These are phyloP conservation scores for Fraxinus ornus DNA, from an alignment of 305 asterid genomes.

Conservation along the genomic window DNA sequence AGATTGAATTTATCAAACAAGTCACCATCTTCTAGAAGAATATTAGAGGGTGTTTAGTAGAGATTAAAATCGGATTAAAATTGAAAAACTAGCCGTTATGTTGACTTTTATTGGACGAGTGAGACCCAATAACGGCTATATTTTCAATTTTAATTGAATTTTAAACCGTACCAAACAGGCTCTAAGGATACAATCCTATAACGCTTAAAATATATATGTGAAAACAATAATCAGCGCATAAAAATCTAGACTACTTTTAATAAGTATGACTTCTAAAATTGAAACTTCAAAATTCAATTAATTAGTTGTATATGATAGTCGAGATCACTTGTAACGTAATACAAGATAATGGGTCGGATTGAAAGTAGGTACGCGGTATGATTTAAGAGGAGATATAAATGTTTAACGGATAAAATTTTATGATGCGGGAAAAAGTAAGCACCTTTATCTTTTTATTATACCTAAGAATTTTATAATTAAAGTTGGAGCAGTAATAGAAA, in stretches of 20 bases:
- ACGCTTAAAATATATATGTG: not conserved
- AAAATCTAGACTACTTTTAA: not conserved
- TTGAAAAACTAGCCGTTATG: no score
- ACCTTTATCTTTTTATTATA: not conserved
- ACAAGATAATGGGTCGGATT: not conserved
- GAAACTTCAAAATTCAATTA: not conserved
- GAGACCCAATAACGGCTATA: no score
- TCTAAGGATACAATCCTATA: no score
- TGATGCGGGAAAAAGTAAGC: no score
- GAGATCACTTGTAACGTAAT: not conserved
- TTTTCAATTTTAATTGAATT: no score
- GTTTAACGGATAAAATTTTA: no score
- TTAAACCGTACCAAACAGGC: no score
- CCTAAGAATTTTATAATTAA: not conserved
- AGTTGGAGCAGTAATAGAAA: not conserved
- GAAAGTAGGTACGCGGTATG: not conserved
- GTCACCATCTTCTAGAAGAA: not conserved
- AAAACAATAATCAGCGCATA: not conserved
- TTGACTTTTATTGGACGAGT: no score
- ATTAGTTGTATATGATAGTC: not conserved
- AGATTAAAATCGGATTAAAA: no score
- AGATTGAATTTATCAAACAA: not conserved
- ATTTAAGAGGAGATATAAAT: not conserved
- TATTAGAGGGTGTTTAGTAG: no score
- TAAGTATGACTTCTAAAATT: not conserved